phyloP scores from a whole-genome alignment of 2,329 filamentous ascomycete genomes.

The Shiraia sp. region DNA sequence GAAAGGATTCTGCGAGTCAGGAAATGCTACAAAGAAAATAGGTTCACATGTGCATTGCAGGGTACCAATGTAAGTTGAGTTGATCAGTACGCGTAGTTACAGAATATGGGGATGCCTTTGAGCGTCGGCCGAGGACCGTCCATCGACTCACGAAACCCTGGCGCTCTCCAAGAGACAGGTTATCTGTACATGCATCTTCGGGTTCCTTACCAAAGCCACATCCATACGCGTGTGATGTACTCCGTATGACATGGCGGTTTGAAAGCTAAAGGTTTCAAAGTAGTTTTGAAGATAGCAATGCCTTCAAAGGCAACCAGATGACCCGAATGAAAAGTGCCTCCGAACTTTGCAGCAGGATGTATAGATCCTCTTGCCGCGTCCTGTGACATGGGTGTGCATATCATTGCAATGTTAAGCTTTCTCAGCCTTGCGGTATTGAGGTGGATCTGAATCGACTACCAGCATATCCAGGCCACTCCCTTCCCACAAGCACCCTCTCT shows the following conservation, averaged over 20 bases:
- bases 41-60: too few species aligned
- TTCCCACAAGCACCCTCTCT: too few species aligned
- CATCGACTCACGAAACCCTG: neutral
- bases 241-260: too few species aligned
- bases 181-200: neutral
- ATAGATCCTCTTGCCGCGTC: conserved; percentile 11
- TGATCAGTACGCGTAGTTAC: too few species aligned
- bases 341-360: neutral
- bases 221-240: too few species aligned
- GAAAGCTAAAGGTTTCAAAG: conserved; percentile 1
- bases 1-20: too few species aligned
- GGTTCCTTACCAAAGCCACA: neutral
- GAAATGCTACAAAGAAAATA: too few species aligned
- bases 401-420: conserved; percentile 19
- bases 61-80: too few species aligned
- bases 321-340: conserved; percentile 2
- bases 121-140: conserved; percentile 1
- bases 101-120: neutral
- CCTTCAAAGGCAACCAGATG: neutral
- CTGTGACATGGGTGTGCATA: conserved; percentile 21
- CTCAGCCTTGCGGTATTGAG: conserved; percentile 20
- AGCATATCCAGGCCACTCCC: too few species aligned
- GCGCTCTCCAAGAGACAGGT: too few species aligned
- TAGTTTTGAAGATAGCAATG: too few species aligned
- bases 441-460: conserved; percentile 12